Evolutionary conservation across 495 filamentous ascomycete genomes (phyloP), one percentile per base, ranked within the genome.

Genomic region (Penicillium nucicola): DNA sequence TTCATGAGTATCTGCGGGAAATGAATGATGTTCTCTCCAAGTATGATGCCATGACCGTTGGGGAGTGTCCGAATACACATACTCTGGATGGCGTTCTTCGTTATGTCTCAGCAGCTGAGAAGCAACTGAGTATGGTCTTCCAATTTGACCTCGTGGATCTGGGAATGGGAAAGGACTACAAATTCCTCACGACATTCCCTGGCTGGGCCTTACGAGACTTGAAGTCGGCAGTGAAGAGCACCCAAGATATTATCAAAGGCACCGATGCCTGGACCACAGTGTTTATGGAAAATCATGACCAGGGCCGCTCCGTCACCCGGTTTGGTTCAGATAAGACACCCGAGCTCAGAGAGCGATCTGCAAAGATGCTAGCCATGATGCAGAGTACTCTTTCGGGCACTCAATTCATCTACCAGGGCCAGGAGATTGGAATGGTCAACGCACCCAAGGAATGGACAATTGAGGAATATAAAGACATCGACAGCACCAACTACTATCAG

Each of bases 371-470:
- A 10, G 66, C 68, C n/a, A 58, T 82, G 45, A 73, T 82, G 65
- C 64, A 74, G 36, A 71, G 75, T 0, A 80, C 71, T 5, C 63
- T 80, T 2, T 66, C 63, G 1, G 79, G 79, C 1, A 83, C 79
- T 6, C 48, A 80, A 14, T 83, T 67, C 45, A 64, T 83, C 17
- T 83, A 83, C 55, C 79, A 83, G 52, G 79, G 79, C 23, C 71
- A 83, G 50, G 79, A 83, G 55, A 64, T 83, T 22, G 79, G 79
- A 11, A 79, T 81, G 74, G 59, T 70, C n/a, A 81, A 83, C 44
- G 59, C 76, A 9, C 78, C 77, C 0, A 42, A 44, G 5, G 56
- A 57, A 3, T 78, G 77, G 74, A 48, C 52, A 1, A 61, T 67
- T 4, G 57, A 57, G 19, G 78, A 82, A 37, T 81, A 80, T 61